phyloP scores from a whole-genome alignment of 2,329 filamentous ascomycete species.

The Tetracladium maxilliforme region DNA sequence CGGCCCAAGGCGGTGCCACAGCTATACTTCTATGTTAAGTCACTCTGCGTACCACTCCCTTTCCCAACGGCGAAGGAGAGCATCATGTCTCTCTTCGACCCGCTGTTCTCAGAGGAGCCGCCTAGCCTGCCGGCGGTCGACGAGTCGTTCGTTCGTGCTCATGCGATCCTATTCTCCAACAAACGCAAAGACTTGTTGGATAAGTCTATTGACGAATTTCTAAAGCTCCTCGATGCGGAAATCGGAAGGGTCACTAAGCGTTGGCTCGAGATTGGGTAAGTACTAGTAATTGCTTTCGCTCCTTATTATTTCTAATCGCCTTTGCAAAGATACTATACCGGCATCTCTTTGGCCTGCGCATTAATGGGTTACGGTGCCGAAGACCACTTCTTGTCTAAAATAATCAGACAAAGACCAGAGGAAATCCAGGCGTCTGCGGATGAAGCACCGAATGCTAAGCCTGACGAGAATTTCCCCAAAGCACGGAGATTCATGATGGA shows the following conservation, averaged over 20 bases:
- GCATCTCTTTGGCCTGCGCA: too few relatives aligned
- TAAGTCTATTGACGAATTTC: slow-evolving; percentile 29
- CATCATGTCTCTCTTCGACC: slow-evolving; percentile 55
- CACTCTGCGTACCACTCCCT: slow-evolving; percentile 50
- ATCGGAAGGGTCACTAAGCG: slow-evolving; percentile 39
- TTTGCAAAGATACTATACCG: too few relatives aligned
- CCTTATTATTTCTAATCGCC: too few relatives aligned
- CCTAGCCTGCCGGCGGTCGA: slow-evolving; percentile 31
- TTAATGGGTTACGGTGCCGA: too few relatives aligned
- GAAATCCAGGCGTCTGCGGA: too few relatives aligned
- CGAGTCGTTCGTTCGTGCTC: slow-evolving; percentile 43
- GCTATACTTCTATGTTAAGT: slow-evolving; percentile 58
- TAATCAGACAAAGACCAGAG: too few relatives aligned
- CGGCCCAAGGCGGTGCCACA: slow-evolving; percentile 56
- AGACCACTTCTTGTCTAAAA: too few relatives aligned
- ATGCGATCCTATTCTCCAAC: slow-evolving; percentile 48
- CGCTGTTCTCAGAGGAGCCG: slow-evolving; percentile 26
- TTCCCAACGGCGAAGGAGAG: slow-evolving; percentile 56
- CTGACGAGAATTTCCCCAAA: too few relatives aligned
- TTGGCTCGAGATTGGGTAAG: too few relatives aligned
- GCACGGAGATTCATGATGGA: too few relatives aligned
- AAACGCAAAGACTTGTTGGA: slow-evolving; percentile 30
- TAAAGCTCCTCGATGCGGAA: slow-evolving; percentile 36
- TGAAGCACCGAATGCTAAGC: too few relatives aligned
- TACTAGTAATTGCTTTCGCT: too few relatives aligned